These are phyloP conservation scores for Berkeleyomyces rouxiae DNA, from an alignment of 2,329 filamentous ascomycete genomes.

Conservation along the genomic window DNA sequence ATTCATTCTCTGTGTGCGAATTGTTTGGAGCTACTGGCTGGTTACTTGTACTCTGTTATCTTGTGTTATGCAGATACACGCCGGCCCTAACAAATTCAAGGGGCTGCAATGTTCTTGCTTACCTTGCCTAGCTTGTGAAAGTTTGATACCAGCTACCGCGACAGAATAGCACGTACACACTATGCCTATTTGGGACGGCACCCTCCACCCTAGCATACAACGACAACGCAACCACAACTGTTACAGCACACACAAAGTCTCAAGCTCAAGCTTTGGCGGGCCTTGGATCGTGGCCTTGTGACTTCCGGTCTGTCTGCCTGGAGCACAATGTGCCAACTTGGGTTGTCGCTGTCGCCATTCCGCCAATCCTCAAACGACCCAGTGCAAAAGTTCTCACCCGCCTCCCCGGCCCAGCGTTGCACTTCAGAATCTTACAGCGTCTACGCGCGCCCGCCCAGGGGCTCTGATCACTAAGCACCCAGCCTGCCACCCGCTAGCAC, in stretches of 20 bases:
- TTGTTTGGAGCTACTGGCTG: not conserved
- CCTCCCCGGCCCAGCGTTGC: not conserved
- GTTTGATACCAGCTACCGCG: not conserved
- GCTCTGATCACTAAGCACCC: not conserved
- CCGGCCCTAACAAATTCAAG: not conserved
- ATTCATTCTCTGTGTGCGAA: not conserved
- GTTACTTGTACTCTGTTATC: not conserved
- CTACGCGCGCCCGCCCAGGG: not conserved
- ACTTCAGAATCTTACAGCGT: not conserved
- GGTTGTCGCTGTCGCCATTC: not conserved
- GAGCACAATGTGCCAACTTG: not conserved
- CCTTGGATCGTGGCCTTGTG: not conserved
- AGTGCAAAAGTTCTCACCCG: not conserved
- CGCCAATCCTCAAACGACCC: not conserved
- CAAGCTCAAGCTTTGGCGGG: too few species aligned
- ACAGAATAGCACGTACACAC: not conserved
- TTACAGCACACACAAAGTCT: too few species aligned
- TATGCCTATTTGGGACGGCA: not conserved
- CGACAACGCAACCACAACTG: not conserved
- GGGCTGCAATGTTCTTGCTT: not conserved
- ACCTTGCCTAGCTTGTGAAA: not conserved
- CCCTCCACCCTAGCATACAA: not conserved
- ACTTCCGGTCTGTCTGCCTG: not conserved
- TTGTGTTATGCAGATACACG: not conserved
- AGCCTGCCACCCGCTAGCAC: not conserved